phyloP scores from a whole-genome alignment of 1,139 yeast genomes.

The Hemisphaericaspora subhashii region DNA sequence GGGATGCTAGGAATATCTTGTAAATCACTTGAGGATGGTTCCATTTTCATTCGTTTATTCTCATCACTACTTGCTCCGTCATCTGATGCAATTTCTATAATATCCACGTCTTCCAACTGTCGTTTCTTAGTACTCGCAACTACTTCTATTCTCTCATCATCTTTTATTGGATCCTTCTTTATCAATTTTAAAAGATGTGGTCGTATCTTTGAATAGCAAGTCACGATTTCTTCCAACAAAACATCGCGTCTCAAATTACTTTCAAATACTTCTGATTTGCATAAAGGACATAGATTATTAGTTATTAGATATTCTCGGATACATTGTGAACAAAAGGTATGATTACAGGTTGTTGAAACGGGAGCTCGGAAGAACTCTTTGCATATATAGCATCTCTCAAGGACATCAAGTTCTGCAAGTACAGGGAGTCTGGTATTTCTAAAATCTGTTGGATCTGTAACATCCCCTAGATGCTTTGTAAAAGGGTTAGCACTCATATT shows the following conservation, averaged over 20 bases:
- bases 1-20: conserved; percentile 2
- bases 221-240: conserved; percentile 70
- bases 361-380: conserved; percentile 84
- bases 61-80: conserved; percentile 3
- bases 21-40: conserved; percentile 1
- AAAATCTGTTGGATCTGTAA: conserved; percentile 76
- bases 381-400: conserved; percentile 86
- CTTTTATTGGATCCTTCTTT: conserved; percentile 8
- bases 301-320: conserved; percentile 68
- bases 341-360: conserved; percentile 82
- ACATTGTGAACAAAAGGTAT: conserved; percentile 89
- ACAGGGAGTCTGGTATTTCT: conserved; percentile 50
- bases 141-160: conserved; percentile 1
- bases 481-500: conserved; percentile 7
- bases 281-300: conserved; percentile 73
- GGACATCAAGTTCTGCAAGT: conserved; percentile 62
- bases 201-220: conserved; percentile 52
- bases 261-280: conserved; percentile 71
- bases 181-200: conserved; percentile 31
- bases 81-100: conserved; percentile 9
- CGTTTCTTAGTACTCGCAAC: conserved; percentile 2
- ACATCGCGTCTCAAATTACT: conserved; percentile 68
- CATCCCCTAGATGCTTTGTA: conserved; percentile 8
- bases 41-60: conserved; percentile 4
- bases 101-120: conserved; percentile 4